Conservation (phyloP, 1,284 basidiomycete genomes). For the Apiotrichum sp. region DNA sequence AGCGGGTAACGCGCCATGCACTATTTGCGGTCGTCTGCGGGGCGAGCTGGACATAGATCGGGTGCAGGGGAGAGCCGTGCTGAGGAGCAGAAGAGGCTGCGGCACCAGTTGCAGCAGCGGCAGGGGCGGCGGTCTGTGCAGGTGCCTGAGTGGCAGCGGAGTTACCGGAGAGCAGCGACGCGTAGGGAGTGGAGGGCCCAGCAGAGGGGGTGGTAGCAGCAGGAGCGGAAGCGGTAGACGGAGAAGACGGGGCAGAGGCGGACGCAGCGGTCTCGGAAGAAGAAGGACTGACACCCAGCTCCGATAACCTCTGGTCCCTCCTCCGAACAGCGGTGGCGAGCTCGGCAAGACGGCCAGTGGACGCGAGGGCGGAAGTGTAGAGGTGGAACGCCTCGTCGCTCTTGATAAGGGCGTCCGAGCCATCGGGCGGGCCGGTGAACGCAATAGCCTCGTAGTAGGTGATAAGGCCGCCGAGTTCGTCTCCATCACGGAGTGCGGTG, state of each 20-base stretch:
- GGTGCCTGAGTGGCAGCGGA: no score
- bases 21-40: conserved; percentile 30
- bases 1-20: conserved; percentile 29
- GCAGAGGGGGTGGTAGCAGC: conserved; percentile 37
- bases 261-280: background rate
- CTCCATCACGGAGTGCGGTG: conserved; percentile 28
- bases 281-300: background rate
- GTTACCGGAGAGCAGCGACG: background rate
- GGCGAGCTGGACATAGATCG: conserved; percentile 43
- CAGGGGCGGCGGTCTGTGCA: no score
- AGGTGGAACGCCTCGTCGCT: conserved; percentile 31
- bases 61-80: conserved; percentile 38
- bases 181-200: background rate
- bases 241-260: background rate
- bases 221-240: background rate
- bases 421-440: conserved; percentile 10
- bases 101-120: conserved; percentile 3
- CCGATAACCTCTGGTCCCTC: conserved; percentile 25
- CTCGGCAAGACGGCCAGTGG: conserved; percentile 29
- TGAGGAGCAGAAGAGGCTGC: conserved; percentile 8
- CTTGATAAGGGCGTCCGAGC: conserved; percentile 25
- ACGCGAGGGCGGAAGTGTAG: conserved; percentile 31
- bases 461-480: conserved; percentile 29
- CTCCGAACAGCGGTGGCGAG: conserved; percentile 24
- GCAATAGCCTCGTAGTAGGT: conserved; percentile 41